These are phyloP conservation scores for Paratinospora sagittata DNA, from an alignment of 164 flowering plant species.

Conservation along the genomic window DNA sequence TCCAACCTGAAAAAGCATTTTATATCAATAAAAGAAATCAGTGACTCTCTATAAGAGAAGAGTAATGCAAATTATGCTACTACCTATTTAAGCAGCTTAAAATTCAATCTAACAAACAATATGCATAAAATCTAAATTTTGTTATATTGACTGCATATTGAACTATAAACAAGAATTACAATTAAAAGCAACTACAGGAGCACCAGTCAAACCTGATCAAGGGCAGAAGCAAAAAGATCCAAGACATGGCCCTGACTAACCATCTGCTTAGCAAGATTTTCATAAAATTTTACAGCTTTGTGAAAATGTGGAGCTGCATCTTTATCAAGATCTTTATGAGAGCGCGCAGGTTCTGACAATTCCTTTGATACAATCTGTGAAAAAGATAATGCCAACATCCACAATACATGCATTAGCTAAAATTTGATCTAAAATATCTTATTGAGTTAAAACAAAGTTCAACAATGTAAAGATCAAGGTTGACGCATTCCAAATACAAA, in stretches of 20 bases:
- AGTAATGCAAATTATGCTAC: not conserved
- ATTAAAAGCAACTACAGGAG: not conserved
- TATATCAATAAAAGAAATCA: not conserved
- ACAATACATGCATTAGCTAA: not conserved
- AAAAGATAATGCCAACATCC: conserved; percentile 5
- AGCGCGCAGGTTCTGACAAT: conserved; percentile 91
- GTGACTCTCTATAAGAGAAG: not conserved
- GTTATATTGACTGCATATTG: not conserved
- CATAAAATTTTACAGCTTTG: conserved; percentile 90
- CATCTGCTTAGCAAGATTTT: conserved; percentile 74
- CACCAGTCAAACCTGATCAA: conserved; percentile 73
- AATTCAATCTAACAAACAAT: no score
- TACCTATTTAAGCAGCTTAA: not conserved
- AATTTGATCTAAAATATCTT: conserved; percentile 1
- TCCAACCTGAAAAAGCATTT: conserved; percentile 55
- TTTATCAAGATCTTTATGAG: conserved; percentile 97
- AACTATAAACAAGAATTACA: not conserved
- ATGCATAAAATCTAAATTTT: not conserved
- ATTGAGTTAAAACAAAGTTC: conserved; percentile 2
- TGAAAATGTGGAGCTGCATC: conserved; percentile 86
- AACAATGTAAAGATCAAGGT: not conserved
- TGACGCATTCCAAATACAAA: no score
- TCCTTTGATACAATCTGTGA: conserved; percentile 90
- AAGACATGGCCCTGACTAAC: conserved; percentile 89
- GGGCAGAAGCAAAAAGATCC: conserved; percentile 97